These are phyloP conservation scores for Pugionium cornutum DNA, from an alignment of 345 rosid genomes.

Conservation along the genomic window DNA sequence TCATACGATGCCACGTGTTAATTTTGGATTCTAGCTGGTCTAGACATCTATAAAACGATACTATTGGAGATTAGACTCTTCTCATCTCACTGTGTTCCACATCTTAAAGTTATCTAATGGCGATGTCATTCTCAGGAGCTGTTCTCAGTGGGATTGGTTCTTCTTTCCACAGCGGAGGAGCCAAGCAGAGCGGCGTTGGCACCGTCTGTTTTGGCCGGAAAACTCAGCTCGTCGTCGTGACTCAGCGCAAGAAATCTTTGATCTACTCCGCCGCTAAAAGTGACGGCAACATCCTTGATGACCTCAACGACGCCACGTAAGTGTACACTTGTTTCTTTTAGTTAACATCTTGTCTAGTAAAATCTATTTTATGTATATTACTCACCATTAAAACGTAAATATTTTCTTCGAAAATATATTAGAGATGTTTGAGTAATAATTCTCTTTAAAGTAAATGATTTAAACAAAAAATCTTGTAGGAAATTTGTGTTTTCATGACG, in stretches of 20 bases:
- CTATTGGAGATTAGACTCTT: slow-evolving; percentile 4
- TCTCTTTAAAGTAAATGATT: too few species aligned
- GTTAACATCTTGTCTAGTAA: too few species aligned
- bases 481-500: too few species aligned
- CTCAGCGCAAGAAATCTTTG: slow-evolving; percentile 35
- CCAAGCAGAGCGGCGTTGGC: slow-evolving; percentile 8
- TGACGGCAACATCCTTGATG: slow-evolving; percentile 34
- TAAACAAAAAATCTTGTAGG: too few species aligned
- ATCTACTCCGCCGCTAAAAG: slow-evolving; percentile 19
- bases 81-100: slow-evolving; percentile 4
- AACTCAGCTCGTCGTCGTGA: slow-evolving; percentile 7
- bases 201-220: slow-evolving; percentile 2
- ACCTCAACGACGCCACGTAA: slow-evolving; percentile 30
- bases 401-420: too few species aligned
- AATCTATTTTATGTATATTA: too few species aligned
- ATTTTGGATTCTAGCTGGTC: slow-evolving; percentile 20
- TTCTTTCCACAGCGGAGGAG: slow-evolving; percentile 26
- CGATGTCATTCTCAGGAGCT: slow-evolving; percentile 36
- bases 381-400: too few species aligned
- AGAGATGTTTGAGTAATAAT: too few species aligned
- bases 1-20: background rate
- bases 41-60: slow-evolving; percentile 24
- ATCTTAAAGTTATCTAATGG: slow-evolving; percentile 18
- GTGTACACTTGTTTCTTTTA: background rate
- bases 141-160: slow-evolving; percentile 26